These are phyloP conservation scores for Annulohypoxylon maeteangense DNA, from an alignment of 495 filamentous ascomycete species.

Conservation along the genomic window DNA sequence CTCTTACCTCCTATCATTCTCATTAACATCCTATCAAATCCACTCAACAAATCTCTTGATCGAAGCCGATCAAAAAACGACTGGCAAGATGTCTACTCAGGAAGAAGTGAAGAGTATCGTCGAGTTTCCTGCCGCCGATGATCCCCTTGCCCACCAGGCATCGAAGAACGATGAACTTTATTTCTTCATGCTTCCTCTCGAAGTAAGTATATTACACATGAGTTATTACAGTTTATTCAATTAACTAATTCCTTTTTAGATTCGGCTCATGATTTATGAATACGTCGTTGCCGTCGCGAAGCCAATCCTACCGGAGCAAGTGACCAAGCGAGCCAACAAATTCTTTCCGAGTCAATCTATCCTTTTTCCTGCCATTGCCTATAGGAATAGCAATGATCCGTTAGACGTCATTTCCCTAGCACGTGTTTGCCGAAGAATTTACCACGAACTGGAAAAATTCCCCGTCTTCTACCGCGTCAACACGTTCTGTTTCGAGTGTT, in stretches of 20 bases:
- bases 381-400: too few species aligned
- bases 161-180: neutral
- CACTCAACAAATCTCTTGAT: too few species aligned
- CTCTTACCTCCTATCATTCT: neutral
- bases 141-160: neutral
- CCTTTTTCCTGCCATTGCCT: too few species aligned
- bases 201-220: neutral
- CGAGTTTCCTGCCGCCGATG: neutral
- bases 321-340: neutral
- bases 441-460: neutral
- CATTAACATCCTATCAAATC: neutral
- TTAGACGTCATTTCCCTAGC: neutral
- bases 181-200: neutral
- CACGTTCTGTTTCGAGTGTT: neutral
- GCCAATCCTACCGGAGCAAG: neutral
- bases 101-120: neutral
- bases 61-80: neutral
- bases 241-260: conserved; percentile 2
- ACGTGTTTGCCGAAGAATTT: neutral
- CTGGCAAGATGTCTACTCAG: neutral
- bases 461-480: conserved; percentile 11
- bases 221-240: neutral
- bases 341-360: too few species aligned
- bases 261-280: conserved; percentile 11
- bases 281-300: neutral